A percentile compares a stretch with the other conserved stretches of the same genome.
Conservation (phyloP, 2,329 filamentous ascomycete genomes). For the Xylaria sp. region DNA sequence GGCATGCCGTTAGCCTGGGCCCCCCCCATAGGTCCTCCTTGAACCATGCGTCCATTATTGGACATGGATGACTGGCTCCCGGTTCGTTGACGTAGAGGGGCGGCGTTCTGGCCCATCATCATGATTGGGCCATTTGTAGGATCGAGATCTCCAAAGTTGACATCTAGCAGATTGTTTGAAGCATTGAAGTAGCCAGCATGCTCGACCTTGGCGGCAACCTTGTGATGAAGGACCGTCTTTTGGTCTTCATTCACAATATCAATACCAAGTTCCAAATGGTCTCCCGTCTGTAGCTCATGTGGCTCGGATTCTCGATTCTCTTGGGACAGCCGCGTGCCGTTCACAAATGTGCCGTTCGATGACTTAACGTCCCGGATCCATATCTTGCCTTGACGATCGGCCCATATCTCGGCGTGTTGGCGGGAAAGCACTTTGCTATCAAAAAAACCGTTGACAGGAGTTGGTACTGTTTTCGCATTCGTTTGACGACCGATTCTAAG, state of each 20-base stretch:
- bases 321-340: conserved; percentile 85
- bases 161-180: conserved; percentile 80
- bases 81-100: conserved; percentile 76
- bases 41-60: conserved; percentile 70
- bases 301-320: conserved; percentile 98
- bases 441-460: conserved; percentile 91
- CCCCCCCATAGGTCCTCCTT: conserved; percentile 59
- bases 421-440: conserved; percentile 97
- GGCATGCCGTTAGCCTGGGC: conserved; percentile 67
- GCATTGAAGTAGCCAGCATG: conserved; percentile 86
- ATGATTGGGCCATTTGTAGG: conserved; percentile 79
- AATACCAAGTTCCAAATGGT: conserved; percentile 93
- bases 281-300: conserved; percentile 89
- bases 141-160: conserved; percentile 93
- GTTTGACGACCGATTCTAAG: conserved; percentile 95
- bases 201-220: conserved; percentile 96
- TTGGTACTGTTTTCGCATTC: conserved; percentile 94
- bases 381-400: conserved; percentile 82
- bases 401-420: conserved; percentile 96
- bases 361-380: conserved; percentile 98
- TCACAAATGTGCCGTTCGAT: conserved; percentile 98
- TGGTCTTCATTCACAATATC: conserved; percentile 99
- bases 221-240: conserved; percentile 98
- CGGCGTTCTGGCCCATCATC: conserved; percentile 74
- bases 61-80: conserved; percentile 72